Base-by-base conservation (phyloP, 2,329 filamentous ascomycete species). In the Arthrobotrys sinensis region DNA sequence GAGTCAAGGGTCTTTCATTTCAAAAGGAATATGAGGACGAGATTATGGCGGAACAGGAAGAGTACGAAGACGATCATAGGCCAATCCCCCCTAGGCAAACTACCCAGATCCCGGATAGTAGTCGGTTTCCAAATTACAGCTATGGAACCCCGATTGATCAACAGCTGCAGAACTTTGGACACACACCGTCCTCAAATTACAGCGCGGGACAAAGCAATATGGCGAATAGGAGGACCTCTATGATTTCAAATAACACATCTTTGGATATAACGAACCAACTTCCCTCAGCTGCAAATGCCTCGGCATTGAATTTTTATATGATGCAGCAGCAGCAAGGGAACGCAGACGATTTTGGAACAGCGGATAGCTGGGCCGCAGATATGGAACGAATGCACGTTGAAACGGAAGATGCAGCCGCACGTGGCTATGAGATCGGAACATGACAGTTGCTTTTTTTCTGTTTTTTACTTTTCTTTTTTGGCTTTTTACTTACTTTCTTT, bases 11-110 rank as follows among this genome's bases (percentile, higher is more conserved):
- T 32, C 75, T 78, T 64, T 43, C 75, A 12, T 78, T 78, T 43
- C 75, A 78, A 57, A 78, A 78, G 32, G 75, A 78, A 64, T 79
- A 79, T 32, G 76, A 75, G 24, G 76, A 73, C 45, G 69, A 79
- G 21, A 70, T 79, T 45, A 75, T 75, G 69, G 76, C 76, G 21
- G 76, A 79, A 52, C 68, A 79, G 32, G 76, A 79, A 12, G 76
- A 75, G 38, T 73, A 73, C 38, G 76, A 79, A 21, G 76, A 73
- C 14, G 53, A 60, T 24, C 71, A 34, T 6, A 46, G 64, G 14
- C 45, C 46, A 8, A 46, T 64, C 1, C 52, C 46, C 38, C 75
- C 67, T n/a, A 32, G 62, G 36, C 67, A 72, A 16, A 64, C 43
- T 19, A 71, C 67, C 19, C 75, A 78, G 16, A 78, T 78, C n/a